Evolutionary conservation across 1,139 yeast species (phyloP).

Genomic region (Zygosaccharomyces sapae): DNA sequence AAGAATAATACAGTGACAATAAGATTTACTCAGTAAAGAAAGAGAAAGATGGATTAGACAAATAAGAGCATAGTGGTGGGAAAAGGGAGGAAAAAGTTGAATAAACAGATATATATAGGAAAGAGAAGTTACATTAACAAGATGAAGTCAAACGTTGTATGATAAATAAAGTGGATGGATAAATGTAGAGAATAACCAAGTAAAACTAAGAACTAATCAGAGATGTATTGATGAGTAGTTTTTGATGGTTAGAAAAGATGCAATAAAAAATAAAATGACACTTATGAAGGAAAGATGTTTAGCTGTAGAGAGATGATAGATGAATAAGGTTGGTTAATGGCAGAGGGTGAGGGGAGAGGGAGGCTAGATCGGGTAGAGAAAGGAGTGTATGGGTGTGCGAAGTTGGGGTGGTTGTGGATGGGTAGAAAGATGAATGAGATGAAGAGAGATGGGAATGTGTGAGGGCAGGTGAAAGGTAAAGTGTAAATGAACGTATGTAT

Average conservation of each 20-base stretch:
- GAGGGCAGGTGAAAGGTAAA: not conserved
- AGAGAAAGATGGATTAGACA: not conserved
- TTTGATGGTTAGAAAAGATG: too few relatives aligned
- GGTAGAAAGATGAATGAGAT: not conserved
- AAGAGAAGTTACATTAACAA: not conserved
- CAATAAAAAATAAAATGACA: too few relatives aligned
- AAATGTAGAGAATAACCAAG: not conserved
- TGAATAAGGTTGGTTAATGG: too few relatives aligned
- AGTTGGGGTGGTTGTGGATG: not conserved
- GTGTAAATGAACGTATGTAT: not conserved
- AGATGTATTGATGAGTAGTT: not conserved
- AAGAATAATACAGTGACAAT: not conserved
- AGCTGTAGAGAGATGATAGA: too few relatives aligned
- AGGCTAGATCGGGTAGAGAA: not conserved
- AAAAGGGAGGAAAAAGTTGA: not conserved
- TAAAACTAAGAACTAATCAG: not conserved
- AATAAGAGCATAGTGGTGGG: not conserved
- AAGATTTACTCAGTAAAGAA: not conserved
- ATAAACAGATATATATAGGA: not conserved
- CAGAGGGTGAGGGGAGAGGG: too few relatives aligned
- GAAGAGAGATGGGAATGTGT: not conserved
- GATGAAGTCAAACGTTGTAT: not conserved
- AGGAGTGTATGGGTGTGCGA: not conserved
- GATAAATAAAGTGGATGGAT: not conserved
- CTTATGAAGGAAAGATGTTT: too few relatives aligned